Evolutionary conservation across 495 filamentous ascomycete genomes (phyloP).

Genomic region (Staphylotrichum longicolle): DNA sequence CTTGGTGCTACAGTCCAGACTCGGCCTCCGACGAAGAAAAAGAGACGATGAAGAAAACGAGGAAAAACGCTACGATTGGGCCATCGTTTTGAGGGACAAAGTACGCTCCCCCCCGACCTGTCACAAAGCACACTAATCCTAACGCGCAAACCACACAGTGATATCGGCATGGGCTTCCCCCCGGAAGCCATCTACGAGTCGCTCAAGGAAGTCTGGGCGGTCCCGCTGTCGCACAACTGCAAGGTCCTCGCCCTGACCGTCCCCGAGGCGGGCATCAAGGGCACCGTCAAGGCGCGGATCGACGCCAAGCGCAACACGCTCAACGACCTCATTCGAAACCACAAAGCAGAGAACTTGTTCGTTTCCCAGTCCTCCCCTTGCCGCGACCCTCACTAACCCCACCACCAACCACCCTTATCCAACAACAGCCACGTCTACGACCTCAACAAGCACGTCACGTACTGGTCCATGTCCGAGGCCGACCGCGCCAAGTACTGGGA

Average conservation of each 20-base stretch:
- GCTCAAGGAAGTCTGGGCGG: conserved; percentile 47
- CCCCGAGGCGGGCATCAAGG: conserved; percentile 46
- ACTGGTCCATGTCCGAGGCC: conserved; percentile 44
- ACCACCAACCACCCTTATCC: not conserved
- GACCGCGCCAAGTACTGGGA: conserved; percentile 54
- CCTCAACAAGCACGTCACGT: conserved; percentile 51
- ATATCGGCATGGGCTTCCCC: conserved; percentile 41
- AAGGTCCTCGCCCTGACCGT: conserved; percentile 62
- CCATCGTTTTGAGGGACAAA: conserved; percentile 58
- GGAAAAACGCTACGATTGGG: conserved; percentile 41
- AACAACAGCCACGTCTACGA: conserved; percentile 51
- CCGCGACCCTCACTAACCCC: not conserved
- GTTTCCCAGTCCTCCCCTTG: conserved; percentile 22
- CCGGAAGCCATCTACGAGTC: conserved; percentile 40
- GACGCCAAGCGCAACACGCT: conserved; percentile 44
- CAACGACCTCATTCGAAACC: conserved; percentile 52
- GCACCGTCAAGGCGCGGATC: conserved; percentile 26
- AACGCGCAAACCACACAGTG: conserved; percentile 29
- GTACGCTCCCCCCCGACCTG: conserved; percentile 27
- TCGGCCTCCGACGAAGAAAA: conserved; percentile 1
- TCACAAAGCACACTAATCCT: not conserved
- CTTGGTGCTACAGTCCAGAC: not conserved
- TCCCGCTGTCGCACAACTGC: conserved; percentile 44
- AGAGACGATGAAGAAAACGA: conserved; percentile 9
- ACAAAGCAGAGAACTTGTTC: conserved; percentile 47